Evolutionary conservation across 2,329 filamentous ascomycete species (phyloP), one percentile per base, ranked within the genome.

Genomic region (Madurella fahalii): DNA sequence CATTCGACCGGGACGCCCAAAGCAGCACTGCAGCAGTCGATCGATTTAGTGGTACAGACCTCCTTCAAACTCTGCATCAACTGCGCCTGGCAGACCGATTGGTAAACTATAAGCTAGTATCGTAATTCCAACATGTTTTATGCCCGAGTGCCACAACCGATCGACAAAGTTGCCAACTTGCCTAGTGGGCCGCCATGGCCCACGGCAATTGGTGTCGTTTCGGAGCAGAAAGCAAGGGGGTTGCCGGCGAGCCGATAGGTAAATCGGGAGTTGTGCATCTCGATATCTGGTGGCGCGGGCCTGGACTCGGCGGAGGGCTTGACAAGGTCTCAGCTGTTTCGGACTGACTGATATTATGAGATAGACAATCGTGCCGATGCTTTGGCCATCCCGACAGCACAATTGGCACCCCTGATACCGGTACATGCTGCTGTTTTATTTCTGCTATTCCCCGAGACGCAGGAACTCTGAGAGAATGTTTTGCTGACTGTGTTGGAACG

Each of bases 201-300:
- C 40, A 58, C 61, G 61, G 62, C 62, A 64, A 64, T 64, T 61
- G 59, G 48, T 40, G 46, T 54, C 45, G 32, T 53, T n/a, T 25
- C 47, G 48, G 16, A 11, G 25, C n/a, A 39, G 20, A 17, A 34
- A 37, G 40, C 20, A 40, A 32, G 37, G 41, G 50, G 41, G 34
- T 44, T 58, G 57, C 59, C 53, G 50, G 50, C 47, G 40, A 56
- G 50, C 56, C 61, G 58, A 56, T 50, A 52, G 44, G 32, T 53
- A 55, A 46, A 56, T 58, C 50, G 55, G 53, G 58, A 49, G 47
- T 45, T 44, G 40, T 37, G 51, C 47, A 54, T 54, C 53, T 48
- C 52, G 45, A 58, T 61, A 54, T 54, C 25, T 25, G 25, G 25
- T 25, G 25, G 25, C 25, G 25, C 25, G 7, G 25, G 25, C 25